A percentile compares a stretch with the other conserved stretches of the same genome.
phyloP scores from a whole-genome alignment of 148 eudicot genomes.

The Cornus florida region DNA sequence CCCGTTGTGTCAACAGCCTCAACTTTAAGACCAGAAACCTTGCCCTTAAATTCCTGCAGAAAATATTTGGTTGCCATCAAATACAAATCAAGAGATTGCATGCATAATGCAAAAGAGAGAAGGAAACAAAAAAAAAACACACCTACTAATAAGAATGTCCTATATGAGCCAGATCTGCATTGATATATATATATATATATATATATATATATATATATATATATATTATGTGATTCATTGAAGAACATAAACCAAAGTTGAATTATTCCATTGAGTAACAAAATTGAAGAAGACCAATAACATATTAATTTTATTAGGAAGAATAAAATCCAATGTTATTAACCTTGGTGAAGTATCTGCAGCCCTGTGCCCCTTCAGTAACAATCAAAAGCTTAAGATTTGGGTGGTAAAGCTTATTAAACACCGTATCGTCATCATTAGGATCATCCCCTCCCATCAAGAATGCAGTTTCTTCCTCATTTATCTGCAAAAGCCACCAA shows the following conservation, averaged over 20 bases:
- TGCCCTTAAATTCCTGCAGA: slow-evolving; percentile 57
- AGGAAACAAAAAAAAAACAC: too few relatives aligned
- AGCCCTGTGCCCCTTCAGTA: slow-evolving; percentile 59
- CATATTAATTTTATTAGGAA: too few relatives aligned
- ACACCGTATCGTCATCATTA: slow-evolving; percentile 32
- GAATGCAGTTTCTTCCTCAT: slow-evolving; percentile 56
- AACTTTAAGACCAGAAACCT: slow-evolving; percentile 45
- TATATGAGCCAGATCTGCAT: too few relatives aligned
- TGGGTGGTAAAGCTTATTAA: slow-evolving; percentile 56
- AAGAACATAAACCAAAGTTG: too few relatives aligned
- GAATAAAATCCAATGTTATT: background rate
- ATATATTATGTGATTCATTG: too few relatives aligned
- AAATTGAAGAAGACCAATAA: too few relatives aligned
- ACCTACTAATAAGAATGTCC: background rate
- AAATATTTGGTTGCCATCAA: too few relatives aligned
- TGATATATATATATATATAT: too few relatives aligned
- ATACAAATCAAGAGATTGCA: too few relatives aligned
- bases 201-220: too few relatives aligned
- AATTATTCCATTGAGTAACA: too few relatives aligned
- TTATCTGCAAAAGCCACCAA: slow-evolving; percentile 20
- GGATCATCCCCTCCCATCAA: slow-evolving; percentile 25
- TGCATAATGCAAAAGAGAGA: too few relatives aligned
- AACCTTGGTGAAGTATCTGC: slow-evolving; percentile 63
- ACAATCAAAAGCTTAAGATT: slow-evolving; percentile 68
- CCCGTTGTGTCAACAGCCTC: slow-evolving; percentile 68